phyloP scores from a whole-genome alignment of 345 rosid species.

The Syzygium grande region DNA sequence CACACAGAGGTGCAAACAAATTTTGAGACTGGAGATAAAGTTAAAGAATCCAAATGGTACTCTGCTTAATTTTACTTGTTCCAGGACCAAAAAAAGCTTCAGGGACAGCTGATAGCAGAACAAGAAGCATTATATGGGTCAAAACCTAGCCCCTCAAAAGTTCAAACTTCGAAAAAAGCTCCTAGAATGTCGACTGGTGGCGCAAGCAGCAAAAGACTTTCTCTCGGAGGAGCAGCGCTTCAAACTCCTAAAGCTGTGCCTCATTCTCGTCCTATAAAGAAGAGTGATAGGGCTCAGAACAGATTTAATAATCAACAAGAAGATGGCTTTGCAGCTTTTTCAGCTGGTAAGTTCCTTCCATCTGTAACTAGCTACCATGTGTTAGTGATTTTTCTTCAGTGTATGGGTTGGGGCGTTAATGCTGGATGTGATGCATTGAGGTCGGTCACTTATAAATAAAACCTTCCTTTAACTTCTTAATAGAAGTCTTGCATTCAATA shows the following conservation, averaged over 20 bases:
- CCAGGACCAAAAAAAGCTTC: constrained; percentile 97
- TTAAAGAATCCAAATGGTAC: background rate
- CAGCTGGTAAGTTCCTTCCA: constrained; percentile 42
- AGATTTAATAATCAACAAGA: constrained; percentile 22
- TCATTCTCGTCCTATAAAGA: constrained; percentile 40
- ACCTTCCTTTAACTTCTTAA: background rate
- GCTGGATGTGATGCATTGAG: background rate
- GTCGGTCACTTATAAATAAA: background rate
- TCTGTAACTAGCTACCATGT: background rate
- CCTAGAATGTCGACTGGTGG: constrained; percentile 73
- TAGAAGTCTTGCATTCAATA: background rate
- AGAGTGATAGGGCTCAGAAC: constrained; percentile 35
- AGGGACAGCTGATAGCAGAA: constrained; percentile 88
- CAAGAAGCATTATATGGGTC: constrained; percentile 94
- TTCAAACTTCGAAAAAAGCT: constrained; percentile 54
- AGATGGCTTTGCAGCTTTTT: constrained; percentile 33
- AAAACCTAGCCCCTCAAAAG: constrained; percentile 93
- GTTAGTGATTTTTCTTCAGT: background rate
- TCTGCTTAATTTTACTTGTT: background rate
- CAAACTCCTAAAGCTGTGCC: constrained; percentile 51
- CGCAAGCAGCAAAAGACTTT: constrained; percentile 55
- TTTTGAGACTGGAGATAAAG: background rate
- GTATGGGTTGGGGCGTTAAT: background rate
- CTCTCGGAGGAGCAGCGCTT: constrained; percentile 46
- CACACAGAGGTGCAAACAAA: background rate